Conservation (phyloP, 2,329 filamentous ascomycete genomes). For the Colletotrichum lindemuthianum region DNA sequence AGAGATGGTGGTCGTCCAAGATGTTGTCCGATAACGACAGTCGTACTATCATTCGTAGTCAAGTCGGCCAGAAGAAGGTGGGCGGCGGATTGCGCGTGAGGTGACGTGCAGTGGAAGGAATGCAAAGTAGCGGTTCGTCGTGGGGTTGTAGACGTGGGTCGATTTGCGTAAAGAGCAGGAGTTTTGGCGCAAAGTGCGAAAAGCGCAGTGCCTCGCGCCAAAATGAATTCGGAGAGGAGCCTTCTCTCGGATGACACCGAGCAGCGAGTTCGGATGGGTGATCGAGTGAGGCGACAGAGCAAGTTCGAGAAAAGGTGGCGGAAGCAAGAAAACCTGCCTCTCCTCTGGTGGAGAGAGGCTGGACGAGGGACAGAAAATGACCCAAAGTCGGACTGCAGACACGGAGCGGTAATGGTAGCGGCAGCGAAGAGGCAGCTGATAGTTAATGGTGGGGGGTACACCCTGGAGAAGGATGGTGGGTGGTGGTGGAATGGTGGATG, state of each 20-base stretch:
- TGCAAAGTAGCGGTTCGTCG: slow-evolving; percentile 8
- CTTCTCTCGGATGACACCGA: not conserved
- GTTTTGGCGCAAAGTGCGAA: slow-evolving; percentile 3
- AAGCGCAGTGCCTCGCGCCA: slow-evolving; percentile 22
- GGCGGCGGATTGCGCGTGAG: slow-evolving; percentile 13
- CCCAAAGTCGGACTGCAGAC: too few relatives aligned
- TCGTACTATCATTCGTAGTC: not conserved
- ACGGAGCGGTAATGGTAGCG: slow-evolving; percentile 7
- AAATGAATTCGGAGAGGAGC: not conserved
- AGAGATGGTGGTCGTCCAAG: not conserved
- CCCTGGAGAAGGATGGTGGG: slow-evolving; percentile 22
- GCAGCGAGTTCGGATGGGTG: not conserved
- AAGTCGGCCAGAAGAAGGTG: not conserved
- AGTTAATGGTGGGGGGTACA: slow-evolving; percentile 33
- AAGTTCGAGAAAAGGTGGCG: slow-evolving; percentile 9
- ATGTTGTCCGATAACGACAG: slow-evolving; percentile 16
- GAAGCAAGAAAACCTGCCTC: slow-evolving; percentile 32
- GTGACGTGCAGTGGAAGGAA: not conserved
- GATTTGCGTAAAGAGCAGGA: slow-evolving; percentile 14
- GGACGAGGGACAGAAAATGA: slow-evolving; percentile 11
- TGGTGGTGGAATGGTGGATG: not conserved
- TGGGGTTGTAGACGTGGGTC: slow-evolving; percentile 14
- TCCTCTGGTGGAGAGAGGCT: slow-evolving; percentile 34
- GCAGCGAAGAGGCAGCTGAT: slow-evolving; percentile 23
- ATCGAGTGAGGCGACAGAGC: not conserved